Evolutionary conservation across 1,284 basidiomycete species (phyloP), one percentile per base, ranked within the genome.

Genomic region (Tilletia walkeri): DNA sequence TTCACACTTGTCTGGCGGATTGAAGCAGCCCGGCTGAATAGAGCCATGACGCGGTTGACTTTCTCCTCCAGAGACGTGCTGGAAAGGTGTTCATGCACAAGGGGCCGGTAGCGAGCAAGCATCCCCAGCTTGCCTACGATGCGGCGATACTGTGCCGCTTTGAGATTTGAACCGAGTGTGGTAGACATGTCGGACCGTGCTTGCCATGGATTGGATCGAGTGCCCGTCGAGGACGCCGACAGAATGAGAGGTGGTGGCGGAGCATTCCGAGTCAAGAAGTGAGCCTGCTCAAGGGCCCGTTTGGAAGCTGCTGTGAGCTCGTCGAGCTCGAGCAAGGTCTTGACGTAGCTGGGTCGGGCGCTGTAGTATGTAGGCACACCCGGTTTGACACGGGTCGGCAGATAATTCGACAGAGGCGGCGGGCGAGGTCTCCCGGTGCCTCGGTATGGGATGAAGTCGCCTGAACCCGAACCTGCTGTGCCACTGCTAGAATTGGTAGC

Each of bases 361-460:
- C 93, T 93, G 85, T 92, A 96, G 86, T 94, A 95, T 66, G 89
- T 89, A 18, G 91, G 88, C 1, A 92, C 91, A 2, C 77, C 69
- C 1, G 86, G 86, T 70, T 84, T 84, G 54, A 76, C 65, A 4
- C 83, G 84, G 14, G 69, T 66, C 2, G 76, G 76, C 16, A 63
- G n/a, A 20, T 39, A 63, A 10, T 63, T 16, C 14, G 59, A 38
- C 59, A 63, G 18, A 12, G 59, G 59, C 12, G 59, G 59, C 59
- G 59, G 36, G 34, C 59, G 59, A 38, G 59, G 59, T 39, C 59
- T 10, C 3, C 59, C 59, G 30, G 59, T 36, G 34, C 34, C 18
- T 18, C 16, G 50, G 16, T n/a, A n/a, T 1, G 50, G 20, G 16
- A 53, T 18, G 6, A 18, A 18, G 50, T 53, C 50, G 12, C 18